Evolutionary conservation across 2,329 filamentous ascomycete genomes (phyloP).

Genomic region (Cladobotryum protrusum): DNA sequence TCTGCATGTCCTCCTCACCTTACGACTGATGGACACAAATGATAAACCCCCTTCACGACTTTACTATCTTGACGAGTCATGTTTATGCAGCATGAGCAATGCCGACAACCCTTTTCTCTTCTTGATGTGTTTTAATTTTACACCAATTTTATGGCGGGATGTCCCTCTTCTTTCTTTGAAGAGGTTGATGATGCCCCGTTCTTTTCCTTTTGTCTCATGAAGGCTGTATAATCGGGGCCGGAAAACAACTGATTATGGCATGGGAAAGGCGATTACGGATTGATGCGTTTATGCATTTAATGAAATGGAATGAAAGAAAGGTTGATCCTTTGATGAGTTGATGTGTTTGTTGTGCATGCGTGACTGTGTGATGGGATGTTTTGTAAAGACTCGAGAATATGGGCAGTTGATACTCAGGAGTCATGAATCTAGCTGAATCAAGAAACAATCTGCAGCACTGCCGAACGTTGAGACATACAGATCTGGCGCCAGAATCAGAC

Average conservation of each 20-base stretch:
- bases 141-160: constrained; percentile 2
- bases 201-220: not conserved
- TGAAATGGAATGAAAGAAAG: not conserved
- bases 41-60: not conserved
- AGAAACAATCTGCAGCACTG: too few relatives aligned
- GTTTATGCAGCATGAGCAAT: constrained; percentile 1
- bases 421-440: too few relatives aligned
- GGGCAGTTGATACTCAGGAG: too few relatives aligned
- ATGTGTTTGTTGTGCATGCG: too few relatives aligned
- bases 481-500: too few relatives aligned
- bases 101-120: not conserved
- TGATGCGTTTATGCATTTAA: not conserved
- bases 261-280: not conserved
- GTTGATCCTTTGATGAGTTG: not conserved
- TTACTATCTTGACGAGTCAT: not conserved
- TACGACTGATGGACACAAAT: too few relatives aligned
- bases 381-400: too few relatives aligned
- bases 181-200: not conserved
- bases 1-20: too few relatives aligned
- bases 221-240: too few relatives aligned
- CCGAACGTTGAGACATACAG: too few relatives aligned
- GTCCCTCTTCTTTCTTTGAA: not conserved
- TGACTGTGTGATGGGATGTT: too few relatives aligned
- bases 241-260: too few relatives aligned
- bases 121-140: not conserved